A percentile compares a stretch with the other conserved stretches of the same genome.
These are phyloP conservation scores for Xylariaceae sp. DNA, from an alignment of 2,329 filamentous ascomycete species.

Conservation along the genomic window DNA sequence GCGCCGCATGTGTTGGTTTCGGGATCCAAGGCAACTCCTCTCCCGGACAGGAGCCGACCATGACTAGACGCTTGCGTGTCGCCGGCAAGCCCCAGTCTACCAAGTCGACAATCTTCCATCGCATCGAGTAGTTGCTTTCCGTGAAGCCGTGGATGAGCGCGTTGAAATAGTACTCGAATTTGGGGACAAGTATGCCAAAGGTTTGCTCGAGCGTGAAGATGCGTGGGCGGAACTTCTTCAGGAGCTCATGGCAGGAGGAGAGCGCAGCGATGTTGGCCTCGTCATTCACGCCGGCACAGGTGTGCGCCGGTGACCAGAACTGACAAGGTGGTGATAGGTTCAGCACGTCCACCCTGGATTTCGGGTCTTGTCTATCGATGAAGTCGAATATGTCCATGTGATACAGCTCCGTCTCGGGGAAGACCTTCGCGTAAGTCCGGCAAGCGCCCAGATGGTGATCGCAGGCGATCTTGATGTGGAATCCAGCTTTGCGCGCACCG, in stretches of 20 bases:
- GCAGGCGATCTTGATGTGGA: constrained; percentile 56
- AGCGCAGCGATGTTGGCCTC: constrained; percentile 61
- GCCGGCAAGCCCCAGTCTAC: constrained; percentile 48
- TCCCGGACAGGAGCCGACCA: constrained; percentile 60
- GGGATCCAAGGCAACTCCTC: constrained; percentile 65
- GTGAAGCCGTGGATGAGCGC: constrained; percentile 60
- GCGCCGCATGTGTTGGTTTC: constrained; percentile 49
- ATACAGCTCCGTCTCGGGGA: constrained; percentile 46
- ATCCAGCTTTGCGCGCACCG: constrained; percentile 47
- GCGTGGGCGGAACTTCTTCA: constrained; percentile 57
- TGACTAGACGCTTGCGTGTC: constrained; percentile 46
- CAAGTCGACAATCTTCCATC: constrained; percentile 58
- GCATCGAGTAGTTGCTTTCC: constrained; percentile 59
- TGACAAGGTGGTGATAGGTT: constrained; percentile 78
- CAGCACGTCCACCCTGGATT: constrained; percentile 56
- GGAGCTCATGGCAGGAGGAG: constrained; percentile 48
- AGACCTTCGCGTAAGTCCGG: constrained; percentile 55
- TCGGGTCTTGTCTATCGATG: constrained; percentile 31
- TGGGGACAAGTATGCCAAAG: constrained; percentile 54
- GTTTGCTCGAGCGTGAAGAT: constrained; percentile 77
- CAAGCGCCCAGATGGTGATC: constrained; percentile 57
- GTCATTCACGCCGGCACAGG: constrained; percentile 51
- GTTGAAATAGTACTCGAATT: constrained; percentile 52
- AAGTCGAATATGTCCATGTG: constrained; percentile 46
- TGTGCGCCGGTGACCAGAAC: constrained; percentile 68